These are phyloP conservation scores for Gomphus sp. DNA, from an alignment of 1,284 basidiomycete species.

Conservation along the genomic window DNA sequence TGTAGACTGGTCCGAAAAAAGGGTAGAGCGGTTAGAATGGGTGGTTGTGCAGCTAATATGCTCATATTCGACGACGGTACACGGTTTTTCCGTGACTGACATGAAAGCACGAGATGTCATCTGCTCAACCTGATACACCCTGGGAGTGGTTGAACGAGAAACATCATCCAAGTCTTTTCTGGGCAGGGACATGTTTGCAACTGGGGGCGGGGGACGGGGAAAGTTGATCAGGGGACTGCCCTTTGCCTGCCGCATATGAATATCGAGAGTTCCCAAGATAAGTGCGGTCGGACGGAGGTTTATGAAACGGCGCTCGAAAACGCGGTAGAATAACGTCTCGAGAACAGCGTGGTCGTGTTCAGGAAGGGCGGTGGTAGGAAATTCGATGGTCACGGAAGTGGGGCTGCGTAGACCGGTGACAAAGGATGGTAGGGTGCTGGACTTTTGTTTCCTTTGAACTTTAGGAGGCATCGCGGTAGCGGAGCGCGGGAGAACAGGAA, in stretches of 20 bases:
- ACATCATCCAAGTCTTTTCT: neutral
- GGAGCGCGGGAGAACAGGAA: slow-evolving; percentile 55
- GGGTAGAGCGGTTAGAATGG: neutral
- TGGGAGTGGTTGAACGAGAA: neutral
- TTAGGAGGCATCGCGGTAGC: slow-evolving; percentile 52
- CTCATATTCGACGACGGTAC: neutral
- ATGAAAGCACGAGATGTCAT: neutral
- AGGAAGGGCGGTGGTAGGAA: slow-evolving; percentile 12
- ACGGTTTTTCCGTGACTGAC: neutral
- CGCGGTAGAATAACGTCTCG: slow-evolving; percentile 50
- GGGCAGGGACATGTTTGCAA: slow-evolving; percentile 15
- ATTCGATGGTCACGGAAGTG: slow-evolving; percentile 12
- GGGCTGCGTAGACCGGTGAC: slow-evolving; percentile 24
- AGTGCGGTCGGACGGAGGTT: slow-evolving; percentile 58
- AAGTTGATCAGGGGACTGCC: slow-evolving; percentile 50
- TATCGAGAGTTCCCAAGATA: slow-evolving; percentile 59
- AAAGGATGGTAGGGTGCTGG: slow-evolving; percentile 27
- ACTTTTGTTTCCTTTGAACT: slow-evolving; percentile 21
- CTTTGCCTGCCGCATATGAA: slow-evolving; percentile 57
- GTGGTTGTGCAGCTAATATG: neutral
- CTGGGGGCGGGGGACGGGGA: slow-evolving; percentile 60
- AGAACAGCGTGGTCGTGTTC: slow-evolving; percentile 54
- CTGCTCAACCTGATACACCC: neutral
- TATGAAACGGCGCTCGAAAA: slow-evolving; percentile 60
- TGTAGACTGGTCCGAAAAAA: neutral